These are phyloP conservation scores for Ascochyta viciae-villosae DNA, from an alignment of 2,329 filamentous ascomycete species.

Conservation along the genomic window DNA sequence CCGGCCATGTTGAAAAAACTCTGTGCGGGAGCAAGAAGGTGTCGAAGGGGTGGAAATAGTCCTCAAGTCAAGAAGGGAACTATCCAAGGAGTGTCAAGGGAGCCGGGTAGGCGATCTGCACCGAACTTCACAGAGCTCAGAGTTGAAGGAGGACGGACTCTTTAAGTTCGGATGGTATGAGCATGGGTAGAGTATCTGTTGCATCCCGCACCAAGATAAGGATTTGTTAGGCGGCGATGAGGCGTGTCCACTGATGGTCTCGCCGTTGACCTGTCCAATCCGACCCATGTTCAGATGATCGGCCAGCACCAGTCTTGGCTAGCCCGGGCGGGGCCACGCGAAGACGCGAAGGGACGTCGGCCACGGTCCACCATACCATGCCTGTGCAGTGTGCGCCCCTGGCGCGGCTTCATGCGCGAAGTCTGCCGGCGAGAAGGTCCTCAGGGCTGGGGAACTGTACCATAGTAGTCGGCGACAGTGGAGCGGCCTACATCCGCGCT, in stretches of 20 bases:
- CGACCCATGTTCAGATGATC: constrained; percentile 14
- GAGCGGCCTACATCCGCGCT: constrained; percentile 8
- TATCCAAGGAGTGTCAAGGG: constrained; percentile 6
- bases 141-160: constrained; percentile 12
- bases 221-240: constrained; percentile 33
- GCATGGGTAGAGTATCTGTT: constrained; percentile 26
- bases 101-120: constrained; percentile 20
- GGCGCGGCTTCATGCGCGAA: constrained; percentile 10
- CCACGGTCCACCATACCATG: constrained; percentile 1
- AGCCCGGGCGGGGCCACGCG: constrained; percentile 16
- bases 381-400: neutral
- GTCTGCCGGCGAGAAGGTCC: constrained; percentile 7
- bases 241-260: constrained; percentile 21
- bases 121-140: constrained; percentile 6
- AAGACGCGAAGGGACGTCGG: constrained; percentile 3
- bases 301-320: constrained; percentile 14
- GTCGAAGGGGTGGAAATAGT: constrained; percentile 4
- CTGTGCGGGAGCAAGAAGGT: constrained; percentile 13
- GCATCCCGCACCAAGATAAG: constrained; percentile 47
- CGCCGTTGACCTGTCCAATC: constrained; percentile 34
- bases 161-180: constrained; percentile 24
- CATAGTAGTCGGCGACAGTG: neutral
- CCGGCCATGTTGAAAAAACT: constrained; percentile 35
- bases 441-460: constrained; percentile 10
- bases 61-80: constrained; percentile 2